These are phyloP conservation scores for Exophiala calicioides DNA, from an alignment of 2,329 filamentous ascomycete genomes.

Conservation along the genomic window DNA sequence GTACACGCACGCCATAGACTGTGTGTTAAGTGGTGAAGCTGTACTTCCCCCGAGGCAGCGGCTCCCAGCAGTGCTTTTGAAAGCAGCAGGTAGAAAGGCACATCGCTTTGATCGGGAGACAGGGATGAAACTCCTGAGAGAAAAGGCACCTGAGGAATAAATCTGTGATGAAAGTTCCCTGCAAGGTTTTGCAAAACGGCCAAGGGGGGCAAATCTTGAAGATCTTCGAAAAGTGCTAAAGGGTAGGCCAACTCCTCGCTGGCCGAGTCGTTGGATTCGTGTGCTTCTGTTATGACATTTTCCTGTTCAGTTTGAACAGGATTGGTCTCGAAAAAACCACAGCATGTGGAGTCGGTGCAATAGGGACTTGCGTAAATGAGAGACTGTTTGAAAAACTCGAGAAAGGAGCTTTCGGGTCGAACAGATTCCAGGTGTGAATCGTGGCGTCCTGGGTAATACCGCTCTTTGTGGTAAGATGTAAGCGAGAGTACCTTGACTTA, in stretches of 20 bases:
- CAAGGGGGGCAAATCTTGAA: constrained; percentile 3
- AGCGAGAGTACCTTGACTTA: too few relatives aligned
- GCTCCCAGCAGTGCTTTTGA: constrained; percentile 7
- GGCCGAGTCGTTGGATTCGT: background rate
- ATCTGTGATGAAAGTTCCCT: background rate
- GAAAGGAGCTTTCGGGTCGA: constrained; percentile 7
- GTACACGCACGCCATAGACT: constrained; percentile 6
- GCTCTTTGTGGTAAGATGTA: too few relatives aligned
- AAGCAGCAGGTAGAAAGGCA: constrained; percentile 1
- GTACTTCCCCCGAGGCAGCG: background rate
- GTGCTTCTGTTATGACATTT: background rate
- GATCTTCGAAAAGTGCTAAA: constrained; percentile 6
- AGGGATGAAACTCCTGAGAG: background rate
- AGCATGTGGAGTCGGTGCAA: constrained; percentile 9
- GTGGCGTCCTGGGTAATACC: too few relatives aligned
- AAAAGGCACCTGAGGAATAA: constrained; percentile 3
- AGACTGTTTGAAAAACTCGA: constrained; percentile 13
- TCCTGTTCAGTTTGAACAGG: too few relatives aligned
- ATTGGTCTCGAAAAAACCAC: constrained; percentile 3
- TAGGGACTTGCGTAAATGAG: constrained; percentile 2
- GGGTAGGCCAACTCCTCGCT: background rate
- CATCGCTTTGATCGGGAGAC: background rate
- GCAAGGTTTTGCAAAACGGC: background rate
- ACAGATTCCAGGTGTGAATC: background rate
- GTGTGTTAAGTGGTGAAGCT: background rate